phyloP scores from a whole-genome alignment of 768 basidiomycete genomes.

The Clitopilus passeckerianus region DNA sequence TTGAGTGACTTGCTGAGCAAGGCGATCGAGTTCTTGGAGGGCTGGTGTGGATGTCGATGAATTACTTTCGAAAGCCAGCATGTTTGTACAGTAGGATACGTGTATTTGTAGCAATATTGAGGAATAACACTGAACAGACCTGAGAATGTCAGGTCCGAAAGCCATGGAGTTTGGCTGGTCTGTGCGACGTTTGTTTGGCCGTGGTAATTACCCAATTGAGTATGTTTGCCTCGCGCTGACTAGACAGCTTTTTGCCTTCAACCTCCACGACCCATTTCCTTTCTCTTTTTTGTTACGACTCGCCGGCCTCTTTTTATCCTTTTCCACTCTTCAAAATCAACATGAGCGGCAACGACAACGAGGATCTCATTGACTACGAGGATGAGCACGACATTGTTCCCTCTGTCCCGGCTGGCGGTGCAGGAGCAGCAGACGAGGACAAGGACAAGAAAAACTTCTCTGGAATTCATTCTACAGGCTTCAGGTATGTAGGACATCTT shows the following conservation, averaged over 20 bases:
- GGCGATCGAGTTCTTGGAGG: slow-evolving; percentile 30
- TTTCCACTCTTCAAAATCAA: slow-evolving; percentile 20
- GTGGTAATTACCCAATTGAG: slow-evolving; percentile 19
- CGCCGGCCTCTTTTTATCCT: slow-evolving; percentile 15
- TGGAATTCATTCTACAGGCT: slow-evolving; percentile 99
- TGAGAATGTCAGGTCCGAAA: slow-evolving; percentile 2
- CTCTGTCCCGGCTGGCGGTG: slow-evolving; percentile 49
- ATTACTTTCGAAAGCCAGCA: slow-evolving; percentile 10
- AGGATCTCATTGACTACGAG: slow-evolving; percentile 93
- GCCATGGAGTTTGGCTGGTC: neutral
- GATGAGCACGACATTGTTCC: slow-evolving; percentile 80
- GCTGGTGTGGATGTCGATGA: slow-evolving; percentile 9
- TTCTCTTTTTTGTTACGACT: slow-evolving; percentile 13
- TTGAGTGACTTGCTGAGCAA: slow-evolving; percentile 37
- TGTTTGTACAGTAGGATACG: neutral
- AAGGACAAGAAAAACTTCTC: slow-evolving; percentile 98
- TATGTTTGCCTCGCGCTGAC: slow-evolving; percentile 15
- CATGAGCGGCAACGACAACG: slow-evolving; percentile 84
- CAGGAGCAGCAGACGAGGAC: slow-evolving; percentile 53
- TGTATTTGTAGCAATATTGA: too few species aligned
- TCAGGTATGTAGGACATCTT: slow-evolving; percentile 57
- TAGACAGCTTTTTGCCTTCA: slow-evolving; percentile 16
- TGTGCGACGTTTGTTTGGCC: slow-evolving; percentile 25
- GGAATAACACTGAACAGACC: too few species aligned
- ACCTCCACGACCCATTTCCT: slow-evolving; percentile 16